A percentile compares a stretch with the other conserved stretches of the same genome.
Evolutionary conservation across 1,284 basidiomycete genomes (phyloP).

Genomic region (Porphyrellus sp.): DNA sequence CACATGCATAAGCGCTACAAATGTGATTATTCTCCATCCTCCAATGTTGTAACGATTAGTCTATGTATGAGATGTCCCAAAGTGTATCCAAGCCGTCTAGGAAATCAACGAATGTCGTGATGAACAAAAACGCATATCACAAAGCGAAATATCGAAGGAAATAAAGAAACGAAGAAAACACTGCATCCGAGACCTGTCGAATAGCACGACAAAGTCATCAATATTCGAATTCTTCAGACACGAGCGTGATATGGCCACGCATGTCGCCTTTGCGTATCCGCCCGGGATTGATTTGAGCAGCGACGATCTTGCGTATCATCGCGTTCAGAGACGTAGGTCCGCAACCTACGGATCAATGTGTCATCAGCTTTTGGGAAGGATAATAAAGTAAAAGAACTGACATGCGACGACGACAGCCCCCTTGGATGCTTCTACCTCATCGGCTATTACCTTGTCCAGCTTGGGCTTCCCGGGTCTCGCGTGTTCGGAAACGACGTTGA

Average conservation of each 20-base stretch:
- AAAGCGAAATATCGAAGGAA: slow-evolving; percentile 16
- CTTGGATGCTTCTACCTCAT: slow-evolving; percentile 58
- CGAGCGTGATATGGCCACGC: slow-evolving; percentile 58
- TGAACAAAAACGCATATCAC: background rate
- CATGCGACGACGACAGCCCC: slow-evolving; percentile 69
- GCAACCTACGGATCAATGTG: slow-evolving; percentile 50
- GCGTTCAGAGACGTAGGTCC: slow-evolving; percentile 73
- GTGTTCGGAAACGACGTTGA: slow-evolving; percentile 64
- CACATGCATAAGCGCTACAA: background rate
- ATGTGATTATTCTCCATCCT: background rate
- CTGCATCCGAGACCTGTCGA: background rate
- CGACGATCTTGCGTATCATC: slow-evolving; percentile 66
- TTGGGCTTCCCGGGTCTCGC: slow-evolving; percentile 75
- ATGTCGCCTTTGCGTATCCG: slow-evolving; percentile 59
- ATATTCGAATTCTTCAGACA: slow-evolving; percentile 69
- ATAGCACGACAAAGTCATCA: slow-evolving; percentile 21
- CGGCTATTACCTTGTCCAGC: slow-evolving; percentile 60
- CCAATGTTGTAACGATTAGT: background rate
- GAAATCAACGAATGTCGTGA: background rate
- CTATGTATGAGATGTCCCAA: background rate
- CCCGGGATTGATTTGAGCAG: slow-evolving; percentile 57
- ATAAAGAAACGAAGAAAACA: background rate
- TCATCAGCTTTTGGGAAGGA: background rate
- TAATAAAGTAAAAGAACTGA: slow-evolving; percentile 36
- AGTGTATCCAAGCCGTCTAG: background rate